These are phyloP conservation scores for Teunomyces pallodes DNA, from an alignment of 805 yeast species.

Conservation along the genomic window DNA sequence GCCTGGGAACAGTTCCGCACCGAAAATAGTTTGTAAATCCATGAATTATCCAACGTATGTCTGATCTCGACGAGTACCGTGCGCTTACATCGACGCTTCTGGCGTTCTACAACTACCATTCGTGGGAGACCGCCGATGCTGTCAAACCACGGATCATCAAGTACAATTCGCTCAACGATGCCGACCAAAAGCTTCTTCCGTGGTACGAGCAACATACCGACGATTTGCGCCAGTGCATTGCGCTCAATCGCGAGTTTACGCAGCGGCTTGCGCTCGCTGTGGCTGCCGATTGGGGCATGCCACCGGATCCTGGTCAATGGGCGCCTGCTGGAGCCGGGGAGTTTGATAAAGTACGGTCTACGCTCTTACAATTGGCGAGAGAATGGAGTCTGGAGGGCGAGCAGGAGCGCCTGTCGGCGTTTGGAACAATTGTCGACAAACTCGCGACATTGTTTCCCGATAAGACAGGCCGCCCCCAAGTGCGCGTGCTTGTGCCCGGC, in stretches of 20 bases:
- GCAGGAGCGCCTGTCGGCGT: constrained; percentile 42
- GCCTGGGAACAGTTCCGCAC: constrained; percentile 54
- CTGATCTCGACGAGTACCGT: constrained; percentile 30
- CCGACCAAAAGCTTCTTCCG: constrained; percentile 44
- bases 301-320: constrained; percentile 41
- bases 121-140: constrained; percentile 32
- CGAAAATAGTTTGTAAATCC: constrained; percentile 12
- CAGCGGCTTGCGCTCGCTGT: constrained; percentile 40
- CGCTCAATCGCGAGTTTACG: constrained; percentile 44
- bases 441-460: constrained; percentile 38
- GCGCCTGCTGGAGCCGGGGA: constrained; percentile 39
- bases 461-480: constrained; percentile 29
- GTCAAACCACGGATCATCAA: constrained; percentile 31
- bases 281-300: constrained; percentile 52
- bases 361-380: constrained; percentile 54
- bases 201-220: constrained; percentile 48
- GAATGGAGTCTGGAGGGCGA: constrained; percentile 62
- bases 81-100: constrained; percentile 37
- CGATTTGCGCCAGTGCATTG: constrained; percentile 41
- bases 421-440: constrained; percentile 35
- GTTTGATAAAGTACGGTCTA: constrained; percentile 54
- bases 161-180: constrained; percentile 27
- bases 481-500: constrained; percentile 58
- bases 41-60: background rate
- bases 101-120: constrained; percentile 32